Evolutionary conservation across 164 flowering plant species (phyloP), one percentile per base, ranked within the genome.

Genomic region (Aristolochia californica): DNA sequence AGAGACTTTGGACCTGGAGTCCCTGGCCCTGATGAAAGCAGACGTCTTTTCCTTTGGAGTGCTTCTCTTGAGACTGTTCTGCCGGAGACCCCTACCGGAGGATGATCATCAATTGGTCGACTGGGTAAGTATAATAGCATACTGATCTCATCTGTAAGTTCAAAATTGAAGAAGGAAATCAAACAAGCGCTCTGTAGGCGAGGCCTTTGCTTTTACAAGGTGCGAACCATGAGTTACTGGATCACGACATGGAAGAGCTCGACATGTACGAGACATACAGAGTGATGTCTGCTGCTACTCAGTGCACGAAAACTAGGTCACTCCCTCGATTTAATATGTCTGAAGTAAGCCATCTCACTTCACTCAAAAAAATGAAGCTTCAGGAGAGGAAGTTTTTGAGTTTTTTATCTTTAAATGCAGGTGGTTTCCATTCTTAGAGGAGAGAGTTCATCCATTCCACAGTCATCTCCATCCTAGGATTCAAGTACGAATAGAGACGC

Each of bases 21-120:
- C 65, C 40, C 22, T 53, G 45, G 45, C 18, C 47, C 55, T 68
- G 22, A 13, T 70, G n/a, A 77, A 74, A 51, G 57, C 65, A 2
- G 81, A 77, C 58, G 59, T 77, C 18, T 50, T 66, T 13, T 59
- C 73, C 14, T 72, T 70, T 22, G 78, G 81, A 45, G 60, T 77
- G 30, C 59, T 75, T 57, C 78, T 77, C 23, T 58, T 77, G 26
- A 66, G 75, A 60, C 47, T 77, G 43, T 72, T 75, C 44, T 74
- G 81, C 63, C 56, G 21, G 59, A 66, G 45, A 57, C 62, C 70
- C 17, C 9, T 60, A 12, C 72, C 72, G 0, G 48, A 27, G 45
- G 72, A 65, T 24, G 59, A 71, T 64, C 43, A n/a, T 11, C 24
- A 54, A 28, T 61, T 77, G 58, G 59, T 72, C 23, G 61, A 68